phyloP scores from a whole-genome alignment of 306 rosid species.

The Corylus avellana region DNA sequence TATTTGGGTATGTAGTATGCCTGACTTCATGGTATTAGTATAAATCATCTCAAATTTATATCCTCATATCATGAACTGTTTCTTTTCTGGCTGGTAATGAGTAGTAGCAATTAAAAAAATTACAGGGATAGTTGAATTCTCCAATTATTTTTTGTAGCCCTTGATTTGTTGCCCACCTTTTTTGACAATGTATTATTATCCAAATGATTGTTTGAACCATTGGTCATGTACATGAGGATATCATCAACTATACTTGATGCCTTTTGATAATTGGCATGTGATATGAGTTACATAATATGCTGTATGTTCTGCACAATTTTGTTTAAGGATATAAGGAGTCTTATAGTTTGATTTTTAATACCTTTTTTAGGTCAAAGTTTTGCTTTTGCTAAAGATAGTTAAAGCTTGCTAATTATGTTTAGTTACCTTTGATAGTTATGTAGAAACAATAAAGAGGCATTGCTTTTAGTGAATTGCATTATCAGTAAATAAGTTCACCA shows the following conservation, averaged over 20 bases:
- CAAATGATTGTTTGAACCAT: not conserved
- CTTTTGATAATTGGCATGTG: not conserved
- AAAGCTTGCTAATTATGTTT: no score
- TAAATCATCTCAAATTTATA: not conserved
- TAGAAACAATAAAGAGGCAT: no score
- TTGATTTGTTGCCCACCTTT: not conserved
- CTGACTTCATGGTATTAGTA: not conserved
- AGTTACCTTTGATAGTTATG: no score
- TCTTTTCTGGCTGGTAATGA: not conserved
- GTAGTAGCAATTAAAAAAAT: not conserved
- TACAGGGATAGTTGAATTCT: not conserved
- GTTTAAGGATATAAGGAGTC: not conserved
- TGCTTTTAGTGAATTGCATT: no score
- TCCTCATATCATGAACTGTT: not conserved
- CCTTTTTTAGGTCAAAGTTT: not conserved
- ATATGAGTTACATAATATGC: not conserved
- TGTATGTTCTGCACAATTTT: not conserved
- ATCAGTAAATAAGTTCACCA: no score
- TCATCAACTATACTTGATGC: not conserved
- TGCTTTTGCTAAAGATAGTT: not conserved
- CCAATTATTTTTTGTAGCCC: not conserved
- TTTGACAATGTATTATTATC: not conserved
- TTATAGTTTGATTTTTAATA: not conserved
- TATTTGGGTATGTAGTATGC: slow-evolving; percentile 68
- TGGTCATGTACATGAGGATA: not conserved